Percentiles rank a stretch among this genome's conserved stretches.
These are phyloP conservation scores for Aspergillus quadricinctus DNA, from an alignment of 2,329 filamentous ascomycete genomes.

Conservation along the genomic window DNA sequence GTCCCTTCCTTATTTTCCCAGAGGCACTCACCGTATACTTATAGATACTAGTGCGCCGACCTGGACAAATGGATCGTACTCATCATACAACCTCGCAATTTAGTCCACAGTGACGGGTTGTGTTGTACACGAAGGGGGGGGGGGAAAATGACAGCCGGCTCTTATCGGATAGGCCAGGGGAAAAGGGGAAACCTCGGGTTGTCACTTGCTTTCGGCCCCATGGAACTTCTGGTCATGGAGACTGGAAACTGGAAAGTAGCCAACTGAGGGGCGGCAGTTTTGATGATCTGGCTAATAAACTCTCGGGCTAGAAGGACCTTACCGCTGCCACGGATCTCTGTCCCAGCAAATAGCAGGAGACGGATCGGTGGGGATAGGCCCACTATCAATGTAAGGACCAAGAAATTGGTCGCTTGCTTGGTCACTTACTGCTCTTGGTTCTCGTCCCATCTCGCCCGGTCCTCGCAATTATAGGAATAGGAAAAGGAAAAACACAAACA, in stretches of 20 bases:
- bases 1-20: neutral
- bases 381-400: conserved; percentile 1
- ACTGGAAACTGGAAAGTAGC: neutral
- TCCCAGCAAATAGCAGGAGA: conserved; percentile 11
- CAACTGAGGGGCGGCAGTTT: neutral
- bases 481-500: neutral
- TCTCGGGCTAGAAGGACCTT: conserved; percentile 7
- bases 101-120: neutral
- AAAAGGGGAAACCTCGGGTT: neutral
- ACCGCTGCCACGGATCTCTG: conserved; percentile 9
- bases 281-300: conserved; percentile 2
- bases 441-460: neutral
- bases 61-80: neutral
- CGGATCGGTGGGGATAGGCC: neutral
- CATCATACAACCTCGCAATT: neutral
- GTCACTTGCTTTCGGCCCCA: neutral
- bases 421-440: neutral
- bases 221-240: neutral
- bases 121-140: too few relatives aligned
- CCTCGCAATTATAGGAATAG: neutral
- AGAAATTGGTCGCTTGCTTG: neutral
- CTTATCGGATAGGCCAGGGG: neutral
- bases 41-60: neutral
- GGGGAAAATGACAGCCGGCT: neutral
- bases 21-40: neutral